These are phyloP conservation scores for Beauveria australis DNA, from an alignment of 2,329 filamentous ascomycete species.

Conservation along the genomic window DNA sequence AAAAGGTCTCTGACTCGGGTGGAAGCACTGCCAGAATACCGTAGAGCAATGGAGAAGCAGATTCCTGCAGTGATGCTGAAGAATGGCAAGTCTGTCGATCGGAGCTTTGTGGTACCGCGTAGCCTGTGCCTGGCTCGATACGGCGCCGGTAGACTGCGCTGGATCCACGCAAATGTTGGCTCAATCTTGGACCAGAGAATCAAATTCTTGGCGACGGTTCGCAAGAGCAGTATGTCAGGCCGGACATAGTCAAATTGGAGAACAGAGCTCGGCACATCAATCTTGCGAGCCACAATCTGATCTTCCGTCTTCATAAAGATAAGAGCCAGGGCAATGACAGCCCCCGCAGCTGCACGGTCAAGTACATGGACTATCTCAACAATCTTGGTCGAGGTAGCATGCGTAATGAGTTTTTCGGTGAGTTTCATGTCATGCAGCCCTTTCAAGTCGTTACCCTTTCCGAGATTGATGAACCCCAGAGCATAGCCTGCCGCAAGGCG, in stretches of 20 bases:
- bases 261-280: constrained; percentile 83
- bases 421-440: constrained; percentile 91
- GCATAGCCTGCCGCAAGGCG: constrained; percentile 89
- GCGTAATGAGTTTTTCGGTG: constrained; percentile 74
- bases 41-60: constrained; percentile 69
- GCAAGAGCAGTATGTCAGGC: constrained; percentile 83
- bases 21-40: constrained; percentile 67
- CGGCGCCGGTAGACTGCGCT: constrained; percentile 59
- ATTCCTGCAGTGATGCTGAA: constrained; percentile 88
- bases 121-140: constrained; percentile 59
- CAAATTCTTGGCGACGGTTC: constrained; percentile 80
- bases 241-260: constrained; percentile 93
- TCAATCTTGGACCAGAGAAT: constrained; percentile 87
- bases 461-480: constrained; percentile 88
- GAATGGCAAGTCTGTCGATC: constrained; percentile 79
- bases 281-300: constrained; percentile 74
- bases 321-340: constrained; percentile 78
- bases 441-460: constrained; percentile 77
- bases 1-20: constrained; percentile 69
- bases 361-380: constrained; percentile 88
- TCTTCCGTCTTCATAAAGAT: constrained; percentile 98
- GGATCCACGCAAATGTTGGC: constrained; percentile 67
- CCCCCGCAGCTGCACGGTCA: constrained; percentile 88
- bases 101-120: constrained; percentile 50
- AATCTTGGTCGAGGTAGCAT: constrained; percentile 83